Conservation (phyloP, 2,329 filamentous ascomycete genomes). For the Diaporthe longicolla region DNA sequence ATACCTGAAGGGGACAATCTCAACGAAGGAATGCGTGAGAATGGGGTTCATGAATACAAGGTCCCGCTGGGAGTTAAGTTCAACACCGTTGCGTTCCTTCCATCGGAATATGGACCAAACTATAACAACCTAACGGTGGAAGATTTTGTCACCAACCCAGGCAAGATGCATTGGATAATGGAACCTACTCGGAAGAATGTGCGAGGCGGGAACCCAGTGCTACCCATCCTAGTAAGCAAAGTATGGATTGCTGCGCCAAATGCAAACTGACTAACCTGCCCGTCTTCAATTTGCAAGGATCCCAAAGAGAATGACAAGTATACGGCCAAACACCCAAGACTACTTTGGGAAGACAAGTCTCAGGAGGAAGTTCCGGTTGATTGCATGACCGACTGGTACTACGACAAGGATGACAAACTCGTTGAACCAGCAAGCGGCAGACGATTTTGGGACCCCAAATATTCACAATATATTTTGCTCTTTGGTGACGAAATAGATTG, state of each 20-base stretch:
- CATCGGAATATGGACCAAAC: neutral
- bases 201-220: neutral
- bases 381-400: conserved; percentile 28
- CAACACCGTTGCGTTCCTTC: neutral
- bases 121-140: neutral
- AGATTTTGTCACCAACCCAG: neutral
- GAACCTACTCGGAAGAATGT: neutral
- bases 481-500: no score
- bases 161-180: neutral
- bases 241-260: no score
- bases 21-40: conserved; percentile 2
- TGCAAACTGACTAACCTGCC: neutral
- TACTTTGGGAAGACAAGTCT: neutral
- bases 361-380: neutral
- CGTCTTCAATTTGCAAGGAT: neutral
- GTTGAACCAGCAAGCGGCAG: neutral
- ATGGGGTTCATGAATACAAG: neutral
- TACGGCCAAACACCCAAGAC: neutral
- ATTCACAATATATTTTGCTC: no score
- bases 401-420: neutral
- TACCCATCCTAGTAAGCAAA: neutral
- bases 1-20: neutral
- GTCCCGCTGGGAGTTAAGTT: neutral
- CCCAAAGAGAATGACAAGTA: neutral
- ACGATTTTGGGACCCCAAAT: neutral